Evolutionary conservation across 1,284 basidiomycete genomes (phyloP), one percentile per base, ranked within the genome.

Genomic region (Laetiporus sulphureus): DNA sequence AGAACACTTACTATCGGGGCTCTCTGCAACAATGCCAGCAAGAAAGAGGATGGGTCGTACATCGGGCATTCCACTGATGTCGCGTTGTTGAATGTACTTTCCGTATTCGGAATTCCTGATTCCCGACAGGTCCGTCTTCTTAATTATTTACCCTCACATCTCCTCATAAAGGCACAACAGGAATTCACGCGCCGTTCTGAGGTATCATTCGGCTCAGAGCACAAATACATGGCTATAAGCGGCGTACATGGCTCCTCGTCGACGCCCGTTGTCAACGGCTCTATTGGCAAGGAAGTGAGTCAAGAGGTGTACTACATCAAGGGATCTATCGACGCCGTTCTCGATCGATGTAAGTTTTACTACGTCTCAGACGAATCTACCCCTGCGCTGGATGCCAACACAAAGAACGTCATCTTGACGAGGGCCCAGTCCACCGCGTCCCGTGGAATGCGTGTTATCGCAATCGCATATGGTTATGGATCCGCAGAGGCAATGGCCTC

Each of bases 41-140:
- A 76, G 47, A 83, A 86, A 53, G 83, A 85, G 45, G 76, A 85
- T 36, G 88, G 88, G 1, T 65, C 73, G 7, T 85, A 78, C 51
- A 80, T 92, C 4, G 95, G 94, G 0, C 92, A 95, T 59, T 81
- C 90, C 2, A 98, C 94, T 1, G 94, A 99, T 55, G 92, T 97
- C 2, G 95, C 95, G 1, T 64, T 98, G 44, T 66, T 96, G 34
- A 91, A 93, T 53, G 78, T 91, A 3, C 68, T 96, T n/a, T 69
- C 77, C 0, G 57, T 74, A 0, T 86, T 93, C 50, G 77, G 75
- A 0, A 58, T 89, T 27, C 63, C 73, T 10, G 92, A 96, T 60
- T 77, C 77, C 31, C 74, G 92, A 42, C 62, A 65, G 53, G 87
- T 87, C 58, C 41, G 80, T 62, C n/a, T 7, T 12, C n/a, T n/a